These are phyloP conservation scores for Tylopilus cervinicoccineus DNA, from an alignment of 768 basidiomycete species.

Conservation along the genomic window DNA sequence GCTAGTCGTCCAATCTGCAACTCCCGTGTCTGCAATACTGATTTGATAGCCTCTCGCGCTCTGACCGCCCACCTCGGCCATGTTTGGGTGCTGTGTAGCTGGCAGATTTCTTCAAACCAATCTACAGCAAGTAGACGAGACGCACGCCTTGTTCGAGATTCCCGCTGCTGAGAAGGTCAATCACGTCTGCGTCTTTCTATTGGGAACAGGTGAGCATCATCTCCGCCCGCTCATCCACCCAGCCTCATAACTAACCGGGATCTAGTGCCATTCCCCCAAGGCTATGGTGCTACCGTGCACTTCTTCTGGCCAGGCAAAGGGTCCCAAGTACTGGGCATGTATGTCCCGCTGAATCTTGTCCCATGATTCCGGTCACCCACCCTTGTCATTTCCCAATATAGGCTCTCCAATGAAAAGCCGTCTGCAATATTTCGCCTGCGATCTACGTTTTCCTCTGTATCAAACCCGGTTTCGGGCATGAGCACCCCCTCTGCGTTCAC, in stretches of 20 bases:
- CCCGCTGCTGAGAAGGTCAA: slow-evolving; percentile 70
- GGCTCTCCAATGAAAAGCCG: slow-evolving; percentile 87
- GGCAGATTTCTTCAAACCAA: slow-evolving; percentile 78
- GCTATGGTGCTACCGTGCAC: slow-evolving; percentile 81
- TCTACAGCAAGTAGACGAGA: slow-evolving; percentile 76
- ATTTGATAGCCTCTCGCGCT: background rate
- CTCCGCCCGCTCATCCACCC: background rate
- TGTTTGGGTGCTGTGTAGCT: slow-evolving; percentile 81
- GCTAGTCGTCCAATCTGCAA: background rate
- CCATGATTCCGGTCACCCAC: background rate
- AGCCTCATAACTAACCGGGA: background rate
- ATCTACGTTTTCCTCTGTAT: slow-evolving; percentile 48
- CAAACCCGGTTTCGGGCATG: slow-evolving; percentile 30
- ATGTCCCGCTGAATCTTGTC: slow-evolving; percentile 23
- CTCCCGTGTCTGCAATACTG: background rate
- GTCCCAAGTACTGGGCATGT: slow-evolving; percentile 85
- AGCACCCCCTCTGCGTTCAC: slow-evolving; percentile 32
- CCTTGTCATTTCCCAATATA: slow-evolving; percentile 24
- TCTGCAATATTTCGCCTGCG: slow-evolving; percentile 85
- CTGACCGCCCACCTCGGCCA: slow-evolving; percentile 22
- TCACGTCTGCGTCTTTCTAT: slow-evolving; percentile 80
- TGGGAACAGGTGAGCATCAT: slow-evolving; percentile 60
- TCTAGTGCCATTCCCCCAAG: slow-evolving; percentile 74
- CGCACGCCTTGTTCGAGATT: slow-evolving; percentile 77
- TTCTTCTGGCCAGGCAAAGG: slow-evolving; percentile 86